Conservation (phyloP, 2,329 filamentous ascomycete genomes). For the Fusarium oligoseptatum region DNA sequence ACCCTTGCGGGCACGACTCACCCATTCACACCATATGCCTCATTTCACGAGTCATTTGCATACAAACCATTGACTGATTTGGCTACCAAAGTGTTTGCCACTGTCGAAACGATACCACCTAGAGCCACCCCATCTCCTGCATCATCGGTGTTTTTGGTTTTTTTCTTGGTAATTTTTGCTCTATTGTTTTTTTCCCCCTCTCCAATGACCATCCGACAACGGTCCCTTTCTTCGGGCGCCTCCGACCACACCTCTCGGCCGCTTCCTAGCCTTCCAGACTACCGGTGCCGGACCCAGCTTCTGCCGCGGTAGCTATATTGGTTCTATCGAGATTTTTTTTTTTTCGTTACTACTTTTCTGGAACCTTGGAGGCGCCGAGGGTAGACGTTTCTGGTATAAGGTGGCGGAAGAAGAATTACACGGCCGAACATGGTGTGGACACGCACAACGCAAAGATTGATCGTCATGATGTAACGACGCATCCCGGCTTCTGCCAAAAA, state of each 20-base stretch:
- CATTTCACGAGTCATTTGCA: constrained; percentile 47
- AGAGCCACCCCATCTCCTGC: constrained; percentile 47
- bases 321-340: not conserved
- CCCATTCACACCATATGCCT: constrained; percentile 34
- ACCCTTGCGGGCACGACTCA: constrained; percentile 25
- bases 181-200: constrained; percentile 12
- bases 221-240: constrained; percentile 26
- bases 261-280: constrained; percentile 18
- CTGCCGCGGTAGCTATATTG: constrained; percentile 2
- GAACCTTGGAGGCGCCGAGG: constrained; percentile 1
- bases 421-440: not conserved
- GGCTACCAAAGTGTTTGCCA: constrained; percentile 44
- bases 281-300: constrained; percentile 8
- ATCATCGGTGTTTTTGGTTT: constrained; percentile 48
- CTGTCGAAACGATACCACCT: constrained; percentile 47
- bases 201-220: constrained; percentile 18
- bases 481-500: not conserved
- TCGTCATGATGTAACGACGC: constrained; percentile 6
- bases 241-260: constrained; percentile 20
- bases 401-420: constrained; percentile 9
- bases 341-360: not conserved
- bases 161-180: constrained; percentile 14
- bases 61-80: constrained; percentile 45
- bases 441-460: not conserved
- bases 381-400: not conserved